A percentile compares a stretch with the other conserved stretches of the same genome.
phyloP scores from a whole-genome alignment of 768 basidiomycete genomes.

The Phlebiopsis flavidoalba region DNA sequence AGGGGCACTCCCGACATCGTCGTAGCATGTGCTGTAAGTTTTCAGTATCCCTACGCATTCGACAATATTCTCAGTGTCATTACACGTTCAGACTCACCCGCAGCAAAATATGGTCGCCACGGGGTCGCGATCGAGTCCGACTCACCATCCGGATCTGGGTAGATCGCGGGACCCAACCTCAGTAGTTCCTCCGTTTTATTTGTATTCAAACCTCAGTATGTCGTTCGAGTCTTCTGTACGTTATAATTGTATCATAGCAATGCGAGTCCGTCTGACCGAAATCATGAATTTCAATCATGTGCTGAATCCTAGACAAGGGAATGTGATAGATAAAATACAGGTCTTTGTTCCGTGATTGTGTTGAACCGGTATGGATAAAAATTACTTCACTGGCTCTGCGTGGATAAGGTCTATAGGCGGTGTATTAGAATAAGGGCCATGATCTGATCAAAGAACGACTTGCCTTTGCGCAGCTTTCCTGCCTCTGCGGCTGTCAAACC shows the following conservation, averaged over 20 bases:
- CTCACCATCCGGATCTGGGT: conserved; percentile 79
- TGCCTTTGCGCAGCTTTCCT: conserved; percentile 74
- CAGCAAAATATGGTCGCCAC: conserved; percentile 84
- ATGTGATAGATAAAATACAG: conserved; percentile 14
- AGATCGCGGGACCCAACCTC: conserved; percentile 33
- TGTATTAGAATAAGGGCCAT: neutral
- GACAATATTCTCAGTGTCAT: neutral
- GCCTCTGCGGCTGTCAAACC: conserved; percentile 77
- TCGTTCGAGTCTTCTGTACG: neutral
- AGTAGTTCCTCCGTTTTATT: neutral
- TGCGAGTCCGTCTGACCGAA: neutral
- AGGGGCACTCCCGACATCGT: conserved; percentile 78
- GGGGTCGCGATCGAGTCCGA: conserved; percentile 83
- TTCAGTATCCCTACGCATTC: neutral
- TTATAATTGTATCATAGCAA: conserved; percentile 3
- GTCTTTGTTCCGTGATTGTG: conserved; percentile 1
- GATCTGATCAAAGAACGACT: conserved; percentile 12
- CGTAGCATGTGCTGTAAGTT: conserved; percentile 69
- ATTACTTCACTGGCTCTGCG: conserved; percentile 53
- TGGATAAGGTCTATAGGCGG: conserved; percentile 45
- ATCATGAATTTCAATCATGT: neutral
- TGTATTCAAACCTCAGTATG: neutral
- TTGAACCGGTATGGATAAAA: neutral
- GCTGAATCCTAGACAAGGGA: conserved; percentile 3
- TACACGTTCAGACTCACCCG: conserved; percentile 55